phyloP scores from a whole-genome alignment of 2,329 filamentous ascomycete genomes.

The Pseudogymnoascus sp. region DNA sequence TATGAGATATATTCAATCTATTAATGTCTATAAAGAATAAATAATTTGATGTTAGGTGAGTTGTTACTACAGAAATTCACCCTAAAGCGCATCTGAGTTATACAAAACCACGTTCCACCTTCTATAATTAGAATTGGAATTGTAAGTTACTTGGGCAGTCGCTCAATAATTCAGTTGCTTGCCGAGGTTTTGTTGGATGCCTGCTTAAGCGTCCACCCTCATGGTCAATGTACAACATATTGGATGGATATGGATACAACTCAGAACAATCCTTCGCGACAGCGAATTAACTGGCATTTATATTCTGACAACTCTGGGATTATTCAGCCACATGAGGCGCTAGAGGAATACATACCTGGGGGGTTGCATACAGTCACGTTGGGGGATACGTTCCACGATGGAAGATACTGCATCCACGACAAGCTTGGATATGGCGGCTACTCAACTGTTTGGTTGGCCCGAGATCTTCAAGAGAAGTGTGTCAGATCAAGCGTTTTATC shows the following conservation, averaged over 20 bases:
- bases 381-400: conserved; percentile 26
- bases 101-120: background rate
- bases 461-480: conserved; percentile 19
- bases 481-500: background rate
- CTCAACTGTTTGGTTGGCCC: conserved; percentile 35
- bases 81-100: background rate
- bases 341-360: conserved; percentile 15
- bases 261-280: background rate
- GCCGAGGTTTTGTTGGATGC: background rate
- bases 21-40: background rate
- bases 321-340: conserved; percentile 11
- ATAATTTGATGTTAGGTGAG: background rate
- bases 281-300: background rate
- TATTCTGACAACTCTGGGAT: background rate
- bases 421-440: conserved; percentile 35
- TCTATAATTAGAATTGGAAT: too few species aligned
- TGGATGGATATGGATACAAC: background rate
- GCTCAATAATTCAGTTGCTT: too few species aligned
- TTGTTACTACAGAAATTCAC: background rate
- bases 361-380: conserved; percentile 16
- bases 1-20: background rate
- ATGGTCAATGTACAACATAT: background rate
- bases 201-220: background rate
- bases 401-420: conserved; percentile 31
- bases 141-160: too few species aligned